Percentiles rank a stretch among this genome's conserved stretches.
These are phyloP conservation scores for Calocybe indica DNA, from an alignment of 768 basidiomycete species.

Conservation along the genomic window DNA sequence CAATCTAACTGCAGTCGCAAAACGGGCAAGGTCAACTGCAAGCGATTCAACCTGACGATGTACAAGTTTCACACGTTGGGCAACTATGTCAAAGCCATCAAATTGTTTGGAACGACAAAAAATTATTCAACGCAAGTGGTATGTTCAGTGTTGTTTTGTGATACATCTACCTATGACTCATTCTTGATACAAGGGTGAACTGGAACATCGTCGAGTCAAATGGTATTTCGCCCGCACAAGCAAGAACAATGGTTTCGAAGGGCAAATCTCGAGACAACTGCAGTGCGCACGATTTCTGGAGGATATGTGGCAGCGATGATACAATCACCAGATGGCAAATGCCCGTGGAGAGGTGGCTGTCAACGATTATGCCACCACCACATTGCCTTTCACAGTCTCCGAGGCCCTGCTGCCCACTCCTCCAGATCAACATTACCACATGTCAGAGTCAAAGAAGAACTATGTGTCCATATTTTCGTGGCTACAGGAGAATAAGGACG, in stretches of 20 bases:
- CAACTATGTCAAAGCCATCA: conserved; percentile 17
- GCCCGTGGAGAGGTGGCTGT: neutral
- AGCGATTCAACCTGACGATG: conserved; percentile 16
- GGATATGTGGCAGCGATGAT: conserved; percentile 1
- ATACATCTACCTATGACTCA: neutral
- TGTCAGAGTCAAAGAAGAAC: conserved; percentile 17
- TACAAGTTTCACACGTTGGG: conserved; percentile 25
- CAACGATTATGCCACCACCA: neutral
- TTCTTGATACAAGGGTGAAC: conserved; percentile 25
- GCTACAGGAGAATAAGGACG: conserved; percentile 1
- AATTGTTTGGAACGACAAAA: conserved; percentile 20
- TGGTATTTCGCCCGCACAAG: conserved; percentile 23
- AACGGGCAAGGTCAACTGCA: too few species aligned
- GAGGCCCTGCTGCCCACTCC: neutral
- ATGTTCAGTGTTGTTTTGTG: conserved; percentile 2
- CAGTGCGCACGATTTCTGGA: conserved; percentile 8
- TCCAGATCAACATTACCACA: conserved; percentile 11
- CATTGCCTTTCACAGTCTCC: neutral
- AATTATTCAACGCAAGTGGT: conserved; percentile 26
- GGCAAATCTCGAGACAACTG: conserved; percentile 17
- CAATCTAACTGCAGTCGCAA: conserved; percentile 7
- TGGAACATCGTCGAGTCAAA: conserved; percentile 29
- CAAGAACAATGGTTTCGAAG: conserved; percentile 17
- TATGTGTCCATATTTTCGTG: conserved; percentile 15
- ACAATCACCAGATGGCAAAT: neutral